Conservation (phyloP, 768 basidiomycete genomes). For the Termitomyces titanicus region DNA sequence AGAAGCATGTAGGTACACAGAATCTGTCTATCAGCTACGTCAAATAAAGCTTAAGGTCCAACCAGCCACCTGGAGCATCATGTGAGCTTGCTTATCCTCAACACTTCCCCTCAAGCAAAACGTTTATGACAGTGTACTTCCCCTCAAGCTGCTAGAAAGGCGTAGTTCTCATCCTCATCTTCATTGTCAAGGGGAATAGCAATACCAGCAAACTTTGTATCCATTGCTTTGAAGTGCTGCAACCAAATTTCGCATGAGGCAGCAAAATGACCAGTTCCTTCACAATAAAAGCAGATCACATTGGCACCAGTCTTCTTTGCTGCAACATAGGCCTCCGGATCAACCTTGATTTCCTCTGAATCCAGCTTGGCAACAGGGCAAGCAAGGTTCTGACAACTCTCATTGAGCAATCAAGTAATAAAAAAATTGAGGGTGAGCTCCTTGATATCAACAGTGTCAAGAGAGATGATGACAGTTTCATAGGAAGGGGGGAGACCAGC, state of each 20-base stretch:
- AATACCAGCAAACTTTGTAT: neutral
- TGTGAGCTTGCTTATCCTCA: neutral
- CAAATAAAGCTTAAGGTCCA: neutral
- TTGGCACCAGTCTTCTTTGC: neutral
- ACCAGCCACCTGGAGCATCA: neutral
- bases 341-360: no score
- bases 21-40: neutral
- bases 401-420: no score
- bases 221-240: neutral
- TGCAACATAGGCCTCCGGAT: no score
- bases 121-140: neutral
- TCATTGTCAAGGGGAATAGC: neutral
- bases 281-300: neutral
- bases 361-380: no score
- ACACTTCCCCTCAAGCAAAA: neutral
- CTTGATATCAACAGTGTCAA: conserved; percentile 5
- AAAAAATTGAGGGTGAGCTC: no score
- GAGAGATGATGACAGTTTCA: conserved; percentile 12
- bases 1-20: neutral
- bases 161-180: neutral
- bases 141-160: neutral
- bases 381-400: no score
- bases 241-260: neutral
- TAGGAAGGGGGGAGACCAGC: conserved; percentile 10
- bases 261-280: neutral